Evolutionary conservation across 352 stramenopile species (phyloP).

Genomic region (Globisporangium spinosum): DNA sequence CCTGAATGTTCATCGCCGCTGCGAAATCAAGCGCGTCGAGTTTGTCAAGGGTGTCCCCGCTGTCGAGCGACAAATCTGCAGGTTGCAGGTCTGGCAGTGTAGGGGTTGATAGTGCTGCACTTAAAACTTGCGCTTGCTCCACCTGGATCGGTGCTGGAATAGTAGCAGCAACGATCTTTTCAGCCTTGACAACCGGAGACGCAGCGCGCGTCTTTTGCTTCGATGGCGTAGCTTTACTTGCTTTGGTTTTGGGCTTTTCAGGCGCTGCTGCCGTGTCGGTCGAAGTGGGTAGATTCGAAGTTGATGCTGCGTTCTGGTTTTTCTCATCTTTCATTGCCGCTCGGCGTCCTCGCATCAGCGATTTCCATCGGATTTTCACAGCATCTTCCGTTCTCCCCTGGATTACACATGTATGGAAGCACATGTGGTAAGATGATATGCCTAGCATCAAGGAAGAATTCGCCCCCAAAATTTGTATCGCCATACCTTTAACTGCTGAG

Average conservation of each 20-base stretch:
- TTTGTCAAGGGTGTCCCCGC: constrained; percentile 5
- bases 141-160: not conserved
- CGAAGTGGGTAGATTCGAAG: constrained; percentile 2
- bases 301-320: constrained; percentile 8
- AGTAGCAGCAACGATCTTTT: constrained; percentile 13
- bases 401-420: not conserved
- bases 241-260: constrained; percentile 35
- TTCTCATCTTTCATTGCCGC: constrained; percentile 72
- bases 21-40: constrained; percentile 30
- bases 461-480: not conserved
- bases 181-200: constrained; percentile 29
- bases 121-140: constrained; percentile 8
- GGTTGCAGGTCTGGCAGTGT: constrained; percentile 12
- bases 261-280: constrained; percentile 6
- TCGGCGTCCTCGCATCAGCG: constrained; percentile 75
- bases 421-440: not conserved
- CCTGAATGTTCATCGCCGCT: constrained; percentile 39
- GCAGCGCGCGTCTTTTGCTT: constrained; percentile 35
- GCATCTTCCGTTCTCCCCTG: constrained; percentile 90
- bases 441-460: not conserved
- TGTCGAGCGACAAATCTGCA: constrained; percentile 16
- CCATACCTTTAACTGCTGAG: constrained; percentile 81
- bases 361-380: constrained; percentile 94
- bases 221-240: constrained; percentile 33
- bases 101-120: not conserved